Evolutionary conservation across 179 eudicot genomes (phyloP), one percentile per base, ranked within the genome.

Genomic region (Amaranthus tricolor): DNA sequence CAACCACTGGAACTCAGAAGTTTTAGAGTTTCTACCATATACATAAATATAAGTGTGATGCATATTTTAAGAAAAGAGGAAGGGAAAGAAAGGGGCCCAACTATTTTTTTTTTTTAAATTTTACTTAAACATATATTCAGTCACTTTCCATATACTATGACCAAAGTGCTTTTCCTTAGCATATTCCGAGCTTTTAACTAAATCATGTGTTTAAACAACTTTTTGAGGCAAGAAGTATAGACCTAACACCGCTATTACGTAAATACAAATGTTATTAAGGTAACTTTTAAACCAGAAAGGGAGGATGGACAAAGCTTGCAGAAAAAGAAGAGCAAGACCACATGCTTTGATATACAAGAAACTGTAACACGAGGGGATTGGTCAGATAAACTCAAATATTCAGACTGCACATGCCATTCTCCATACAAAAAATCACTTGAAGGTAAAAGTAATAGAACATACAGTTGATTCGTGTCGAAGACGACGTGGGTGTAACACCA

Each of bases 391-490:
- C 15, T 48, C 19, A 75, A 49, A n/a, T 47, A 50, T 11, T 48
- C 19, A 74, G 56, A n/a, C 60, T 49, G 12, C 24, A 50, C 24
- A 65, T 10, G 21, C 11, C 53, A 44, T 50, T 7, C 4, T 19
- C 54, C 70, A 60, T 15, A 7, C 12, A 53, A 14, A 62, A 66
- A 43, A 49, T 20, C 60, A 40, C 4, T 54, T 24, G 47, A 60
- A 59, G 55, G 67, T 66, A 48, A 48, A 24, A 54, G 60, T 16
- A 71, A 70, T 57, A 75, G 64, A 65, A 78, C 97, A 85, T 84
- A 95, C 99, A 75, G 99, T 95, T 66, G 98, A 90, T 83, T 94
- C 99, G 67, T 92, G 87, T 68, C 96, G 87, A 74, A 95, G 72
- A 49, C 84, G 92, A 9, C 97, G 95, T 70, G 87, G 91, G 52